phyloP scores from a whole-genome alignment of 192 early-diverging fungal genomes.

The Dispira simplex region DNA sequence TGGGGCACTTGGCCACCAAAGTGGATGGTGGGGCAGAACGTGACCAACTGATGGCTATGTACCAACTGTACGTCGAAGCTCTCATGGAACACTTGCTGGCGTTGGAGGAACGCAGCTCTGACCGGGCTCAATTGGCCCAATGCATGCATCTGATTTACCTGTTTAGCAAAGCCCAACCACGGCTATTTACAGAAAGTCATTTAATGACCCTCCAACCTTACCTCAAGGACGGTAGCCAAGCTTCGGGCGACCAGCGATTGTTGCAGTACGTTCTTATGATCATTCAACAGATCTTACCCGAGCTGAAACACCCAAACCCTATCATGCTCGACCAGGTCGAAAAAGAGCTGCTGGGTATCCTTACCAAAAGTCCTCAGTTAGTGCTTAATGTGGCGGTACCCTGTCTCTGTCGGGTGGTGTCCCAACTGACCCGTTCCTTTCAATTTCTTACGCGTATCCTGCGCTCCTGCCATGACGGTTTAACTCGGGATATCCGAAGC shows the following conservation, averaged over 20 bases:
- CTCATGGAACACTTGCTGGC: slow-evolving; percentile 52
- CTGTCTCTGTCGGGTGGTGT: slow-evolving; percentile 54
- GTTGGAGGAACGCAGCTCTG: slow-evolving; percentile 35
- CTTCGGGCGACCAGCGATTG: slow-evolving; percentile 28
- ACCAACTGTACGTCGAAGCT: slow-evolving; percentile 54
- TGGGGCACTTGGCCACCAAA: slow-evolving; percentile 18
- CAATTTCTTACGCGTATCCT: slow-evolving; percentile 5
- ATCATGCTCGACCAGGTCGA: slow-evolving; percentile 39
- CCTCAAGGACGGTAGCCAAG: slow-evolving; percentile 21
- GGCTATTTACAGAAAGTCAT: slow-evolving; percentile 18
- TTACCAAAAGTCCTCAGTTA: slow-evolving; percentile 41
- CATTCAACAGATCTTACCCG: slow-evolving; percentile 35
- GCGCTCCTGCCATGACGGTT: slow-evolving; percentile 30
- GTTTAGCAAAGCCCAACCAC: slow-evolving; percentile 17
- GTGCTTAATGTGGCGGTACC: slow-evolving; percentile 49
- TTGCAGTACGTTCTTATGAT: slow-evolving; percentile 33
- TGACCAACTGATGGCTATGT: slow-evolving; percentile 33
- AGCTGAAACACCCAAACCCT: slow-evolving; percentile 29
- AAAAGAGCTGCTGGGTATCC: slow-evolving; percentile 34
- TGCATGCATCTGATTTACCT: slow-evolving; percentile 17
- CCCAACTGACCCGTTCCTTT: slow-evolving; percentile 29
- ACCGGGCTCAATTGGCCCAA: slow-evolving; percentile 8
- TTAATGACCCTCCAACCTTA: slow-evolving; percentile 39
- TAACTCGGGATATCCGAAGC: slow-evolving; percentile 27
- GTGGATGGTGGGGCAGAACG: slow-evolving; percentile 23